Evolutionary conservation across 2,329 filamentous ascomycete genomes (phyloP), one percentile per base, ranked within the genome.

Genomic region (Ophiocordyceps sinensis): DNA sequence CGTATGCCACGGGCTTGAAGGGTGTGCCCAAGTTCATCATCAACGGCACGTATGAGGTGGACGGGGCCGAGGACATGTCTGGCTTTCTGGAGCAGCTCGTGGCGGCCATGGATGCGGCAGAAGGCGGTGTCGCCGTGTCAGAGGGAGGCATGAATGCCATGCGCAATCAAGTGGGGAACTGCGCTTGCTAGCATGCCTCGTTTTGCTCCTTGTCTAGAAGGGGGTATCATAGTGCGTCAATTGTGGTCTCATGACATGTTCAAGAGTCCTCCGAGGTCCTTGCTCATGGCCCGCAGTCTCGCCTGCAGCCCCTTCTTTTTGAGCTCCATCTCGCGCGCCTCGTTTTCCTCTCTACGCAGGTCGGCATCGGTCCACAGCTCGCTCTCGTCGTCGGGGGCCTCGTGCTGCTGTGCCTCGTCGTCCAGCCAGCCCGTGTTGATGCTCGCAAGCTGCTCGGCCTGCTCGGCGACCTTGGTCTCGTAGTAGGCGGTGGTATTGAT

Each of bases 391-490:
- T 68, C 70, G 2, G 64, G 63, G 21, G 69, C 71, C 1, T 65
- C 63, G 14, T 63, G 57, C 3, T 65, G 63, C n/a, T 63, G 57
- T 3, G 70, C 66, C 0, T 69, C 63, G 12, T 78, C 68, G 36
- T 66, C 70, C 53, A 69, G 70, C 50, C 70, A 68, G 28, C 77
- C 73, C 45, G 73, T 70, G 50, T 87, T 87, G 70, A 89, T 79
- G 43, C 71, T 71, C 43, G 81, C 78, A 46, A 96, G 58, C 51
- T 86, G 76, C 44, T 76, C 73, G 11, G 77, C 71, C 63, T 94
- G 89, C 53, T 82, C 78, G 8, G 77, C 74, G 2, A 96, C 85
- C 41, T 80, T 79, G 12, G 71, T 70, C 62, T 96, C 88, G 52
- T 94, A 87, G 51, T 85, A 82, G 11, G 73, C 75, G 52, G 91